These are phyloP conservation scores for Diaporthe nobilis DNA, from an alignment of 2,329 filamentous ascomycete species.

Conservation along the genomic window DNA sequence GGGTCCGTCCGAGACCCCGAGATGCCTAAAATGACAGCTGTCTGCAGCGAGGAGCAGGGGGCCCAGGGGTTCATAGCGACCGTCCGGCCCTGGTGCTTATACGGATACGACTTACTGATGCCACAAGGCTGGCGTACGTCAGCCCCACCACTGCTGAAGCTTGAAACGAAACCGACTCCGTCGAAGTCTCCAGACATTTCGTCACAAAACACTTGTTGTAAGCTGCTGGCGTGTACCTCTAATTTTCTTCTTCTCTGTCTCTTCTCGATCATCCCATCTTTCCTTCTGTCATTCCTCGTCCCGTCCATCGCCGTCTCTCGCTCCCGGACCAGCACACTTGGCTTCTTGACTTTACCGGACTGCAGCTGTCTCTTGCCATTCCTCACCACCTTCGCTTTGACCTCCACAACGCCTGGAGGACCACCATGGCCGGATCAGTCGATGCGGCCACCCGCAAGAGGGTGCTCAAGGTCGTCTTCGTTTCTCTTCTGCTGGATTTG, in stretches of 20 bases:
- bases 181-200: conserved; percentile 24
- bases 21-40: conserved; percentile 24
- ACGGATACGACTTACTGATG: background rate
- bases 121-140: conserved; percentile 8
- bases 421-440: conserved; percentile 58
- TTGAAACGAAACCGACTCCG: conserved; percentile 27
- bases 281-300: conserved; percentile 1
- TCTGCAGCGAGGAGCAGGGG: conserved; percentile 8
- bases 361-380: background rate
- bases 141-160: conserved; percentile 8
- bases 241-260: background rate
- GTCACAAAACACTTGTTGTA: conserved; percentile 24
- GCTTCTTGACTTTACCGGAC: background rate
- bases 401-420: background rate
- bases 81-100: background rate
- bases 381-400: conserved; percentile 8
- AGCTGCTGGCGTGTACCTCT: conserved; percentile 14
- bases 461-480: conserved; percentile 88
- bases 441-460: conserved; percentile 76
- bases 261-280: background rate
- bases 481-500: conserved; percentile 90
- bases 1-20: conserved; percentile 28
- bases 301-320: background rate
- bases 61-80: background rate
- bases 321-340: conserved; percentile 5